Base-by-base conservation (phyloP, 768 basidiomycete genomes). In the Xerocomus potaroensis region DNA sequence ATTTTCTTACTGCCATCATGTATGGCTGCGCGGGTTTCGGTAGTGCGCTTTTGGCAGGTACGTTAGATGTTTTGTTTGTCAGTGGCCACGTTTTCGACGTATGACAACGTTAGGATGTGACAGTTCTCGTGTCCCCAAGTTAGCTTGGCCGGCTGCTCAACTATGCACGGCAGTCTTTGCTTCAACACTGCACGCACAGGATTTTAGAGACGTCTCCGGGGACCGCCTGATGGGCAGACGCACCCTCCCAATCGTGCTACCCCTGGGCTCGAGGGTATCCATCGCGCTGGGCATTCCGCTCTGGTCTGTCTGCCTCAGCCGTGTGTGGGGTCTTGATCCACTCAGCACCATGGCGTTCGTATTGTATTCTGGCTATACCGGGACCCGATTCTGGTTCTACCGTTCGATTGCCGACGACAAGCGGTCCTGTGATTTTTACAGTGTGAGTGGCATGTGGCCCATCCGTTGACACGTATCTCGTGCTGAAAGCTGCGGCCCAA, bases 211-310 rank as follows among this genome's bases (percentile, higher is more conserved):
- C 44, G 55, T 67, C 8, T 59, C 62, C 19, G 73, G 75, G 4
- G 76, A 75, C 46, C 50, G 50, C 3, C 41, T 57, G 1, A 56
- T 56, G 4, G 70, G 69, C 7, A 57, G 74, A 33, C 43, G 51
- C 7, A 76, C 74, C 0, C 54, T 77, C 8, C 73, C 72, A 7
- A 72, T 76, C 38, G 54, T 62, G 12, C 60, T 61, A 6, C 75
- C 75, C 1, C 39, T 51, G 4, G 19, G 34, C 5, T 45, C 61
- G 2, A 41, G 64, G 29, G 4, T 53, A 10, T 61, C 54, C n/a
- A 33, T 55, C 29, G 26, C 41, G 16, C 8, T 63, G 22, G 48
- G 50, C 8, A 49, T 65, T 11, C 64, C 58, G 9, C 16, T 60
- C 1, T 63, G 58, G 63, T 58, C 61, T 3, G 42, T 65, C 18